phyloP scores from a whole-genome alignment of 2,329 filamentous ascomycete genomes.

The Stemphylium vesicarium region DNA sequence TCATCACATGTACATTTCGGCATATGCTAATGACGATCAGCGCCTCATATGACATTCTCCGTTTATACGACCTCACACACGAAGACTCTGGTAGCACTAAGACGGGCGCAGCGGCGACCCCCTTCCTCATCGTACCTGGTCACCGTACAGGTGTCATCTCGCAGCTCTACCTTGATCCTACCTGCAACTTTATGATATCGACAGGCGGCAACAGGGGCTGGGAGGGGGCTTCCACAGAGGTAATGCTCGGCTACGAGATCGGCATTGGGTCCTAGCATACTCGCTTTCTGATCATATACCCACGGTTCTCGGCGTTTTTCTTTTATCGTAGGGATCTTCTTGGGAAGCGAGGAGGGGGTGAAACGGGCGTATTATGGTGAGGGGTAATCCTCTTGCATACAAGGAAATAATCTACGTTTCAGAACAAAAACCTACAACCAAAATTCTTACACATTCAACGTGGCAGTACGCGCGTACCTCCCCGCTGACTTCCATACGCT shows the following conservation, averaged over 20 bases:
- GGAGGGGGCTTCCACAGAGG: slow-evolving; percentile 90
- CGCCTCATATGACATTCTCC: slow-evolving; percentile 90
- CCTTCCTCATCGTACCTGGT: slow-evolving; percentile 95
- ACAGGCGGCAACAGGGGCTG: slow-evolving; percentile 92
- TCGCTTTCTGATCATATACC: slow-evolving; percentile 30
- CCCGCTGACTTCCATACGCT: not conserved
- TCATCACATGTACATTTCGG: not conserved
- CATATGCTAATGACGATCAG: slow-evolving; percentile 52
- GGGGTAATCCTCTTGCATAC: not conserved
- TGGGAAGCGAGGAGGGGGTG: not conserved
- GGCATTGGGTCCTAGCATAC: slow-evolving; percentile 49
- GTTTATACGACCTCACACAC: slow-evolving; percentile 85
- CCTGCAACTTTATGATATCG: slow-evolving; percentile 88
- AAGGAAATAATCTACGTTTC: too few relatives aligned
- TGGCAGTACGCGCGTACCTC: not conserved
- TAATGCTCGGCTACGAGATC: slow-evolving; percentile 94
- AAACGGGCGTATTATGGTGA: not conserved
- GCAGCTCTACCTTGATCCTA: slow-evolving; percentile 83
- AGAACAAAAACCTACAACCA: too few relatives aligned
- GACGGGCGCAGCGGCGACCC: slow-evolving; percentile 72
- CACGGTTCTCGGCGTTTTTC: slow-evolving; percentile 23
- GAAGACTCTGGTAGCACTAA: slow-evolving; percentile 59
- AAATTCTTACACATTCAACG: too few relatives aligned
- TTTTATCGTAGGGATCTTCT: not conserved
- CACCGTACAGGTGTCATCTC: slow-evolving; percentile 88